Percentiles rank a stretch among this genome's conserved stretches.
Conservation (phyloP, 164 flowering plant species). For the Litsea cubeba region DNA sequence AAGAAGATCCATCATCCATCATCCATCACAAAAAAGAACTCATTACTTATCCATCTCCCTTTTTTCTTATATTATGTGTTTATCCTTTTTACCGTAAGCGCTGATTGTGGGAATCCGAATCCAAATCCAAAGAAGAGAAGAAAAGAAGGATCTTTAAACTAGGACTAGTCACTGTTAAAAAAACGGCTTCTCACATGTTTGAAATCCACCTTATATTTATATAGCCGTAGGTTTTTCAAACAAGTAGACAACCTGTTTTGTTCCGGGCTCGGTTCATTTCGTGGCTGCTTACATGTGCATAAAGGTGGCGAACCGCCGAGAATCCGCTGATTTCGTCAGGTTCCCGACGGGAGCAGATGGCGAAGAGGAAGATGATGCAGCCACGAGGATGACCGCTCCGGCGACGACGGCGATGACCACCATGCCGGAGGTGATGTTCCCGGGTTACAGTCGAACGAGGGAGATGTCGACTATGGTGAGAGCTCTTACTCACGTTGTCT, state of each 20-base stretch:
- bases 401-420: neutral
- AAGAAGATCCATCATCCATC: too few species aligned
- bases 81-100: neutral
- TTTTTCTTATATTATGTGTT: neutral
- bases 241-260: neutral
- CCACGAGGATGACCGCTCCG: neutral
- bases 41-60: neutral
- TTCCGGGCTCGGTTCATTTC: neutral
- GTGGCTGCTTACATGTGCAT: conserved; percentile 6
- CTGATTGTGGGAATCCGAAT: neutral
- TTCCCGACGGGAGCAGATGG: neutral
- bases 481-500: conserved; percentile 47
- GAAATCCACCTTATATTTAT: neutral
- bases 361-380: conserved; percentile 2
- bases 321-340: neutral
- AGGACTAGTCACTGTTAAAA: neutral
- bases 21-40: too few species aligned
- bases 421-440: neutral
- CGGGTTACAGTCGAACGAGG: conserved; percentile 18
- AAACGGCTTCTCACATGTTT: neutral
- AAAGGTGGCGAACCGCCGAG: conserved; percentile 14
- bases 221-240: neutral
- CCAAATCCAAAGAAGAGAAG: neutral
- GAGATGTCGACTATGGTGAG: conserved; percentile 60
- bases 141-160: neutral